These are phyloP conservation scores for Neurospora sp. DNA, from an alignment of 495 filamentous ascomycete genomes.

Conservation along the genomic window DNA sequence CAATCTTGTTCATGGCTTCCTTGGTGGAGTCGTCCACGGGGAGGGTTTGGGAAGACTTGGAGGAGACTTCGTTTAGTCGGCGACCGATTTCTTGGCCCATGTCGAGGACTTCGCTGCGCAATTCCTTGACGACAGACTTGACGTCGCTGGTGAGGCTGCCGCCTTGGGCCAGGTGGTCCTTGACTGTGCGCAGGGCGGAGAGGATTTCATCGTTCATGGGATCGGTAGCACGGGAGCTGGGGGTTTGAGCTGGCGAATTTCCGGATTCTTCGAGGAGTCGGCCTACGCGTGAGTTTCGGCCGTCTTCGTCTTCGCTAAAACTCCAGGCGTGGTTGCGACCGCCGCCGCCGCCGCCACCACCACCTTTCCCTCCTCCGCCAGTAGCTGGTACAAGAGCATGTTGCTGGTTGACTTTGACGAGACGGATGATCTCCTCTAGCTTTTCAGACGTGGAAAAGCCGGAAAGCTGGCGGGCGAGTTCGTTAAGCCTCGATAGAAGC, in stretches of 20 bases:
- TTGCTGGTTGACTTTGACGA: conserved; percentile 57
- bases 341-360: conserved; percentile 23
- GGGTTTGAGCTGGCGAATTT: not conserved
- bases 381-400: conserved; percentile 45
- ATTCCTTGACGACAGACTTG: conserved; percentile 77
- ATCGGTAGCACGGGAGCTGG: conserved; percentile 24
- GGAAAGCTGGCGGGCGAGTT: conserved; percentile 48
- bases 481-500: conserved; percentile 55
- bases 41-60: conserved; percentile 23
- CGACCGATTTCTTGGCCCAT: conserved; percentile 84
- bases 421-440: conserved; percentile 68
- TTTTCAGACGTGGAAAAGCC: conserved; percentile 62
- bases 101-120: conserved; percentile 84
- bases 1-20: conserved; percentile 65
- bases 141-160: conserved; percentile 83
- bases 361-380: conserved; percentile 7
- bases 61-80: conserved; percentile 59
- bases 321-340: conserved; percentile 35
- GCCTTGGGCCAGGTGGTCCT: conserved; percentile 74
- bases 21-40: conserved; percentile 40
- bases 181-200: conserved; percentile 69
- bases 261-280: conserved; percentile 23
- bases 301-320: conserved; percentile 35
- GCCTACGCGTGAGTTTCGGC: conserved; percentile 20
- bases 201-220: conserved; percentile 59